phyloP scores from a whole-genome alignment of 805 yeast species.

The Kuraishia capsulata region DNA sequence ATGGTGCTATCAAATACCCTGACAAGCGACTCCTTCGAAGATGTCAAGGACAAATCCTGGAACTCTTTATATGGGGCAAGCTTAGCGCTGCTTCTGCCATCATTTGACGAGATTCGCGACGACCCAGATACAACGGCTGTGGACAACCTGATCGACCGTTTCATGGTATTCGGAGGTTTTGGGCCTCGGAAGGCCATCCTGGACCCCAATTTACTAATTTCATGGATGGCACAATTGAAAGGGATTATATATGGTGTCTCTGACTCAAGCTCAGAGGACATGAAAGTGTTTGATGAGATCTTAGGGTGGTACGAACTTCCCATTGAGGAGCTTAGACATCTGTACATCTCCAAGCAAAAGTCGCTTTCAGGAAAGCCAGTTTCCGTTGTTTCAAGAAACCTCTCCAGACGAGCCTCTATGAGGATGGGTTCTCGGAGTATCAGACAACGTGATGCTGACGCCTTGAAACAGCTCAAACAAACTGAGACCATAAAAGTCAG shows the following conservation, averaged over 20 bases:
- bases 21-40: slow-evolving; percentile 43
- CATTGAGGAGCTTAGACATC: neutral
- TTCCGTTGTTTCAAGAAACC: neutral
- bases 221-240: neutral
- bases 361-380: neutral
- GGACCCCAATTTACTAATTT: neutral
- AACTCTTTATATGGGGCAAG: slow-evolving; percentile 7
- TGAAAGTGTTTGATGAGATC: neutral
- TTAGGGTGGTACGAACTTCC: neutral
- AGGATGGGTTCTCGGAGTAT: neutral
- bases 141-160: neutral
- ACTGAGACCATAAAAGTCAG: neutral
- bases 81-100: neutral
- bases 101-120: neutral
- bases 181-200: neutral
- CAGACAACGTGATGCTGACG: neutral
- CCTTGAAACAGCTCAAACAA: neutral
- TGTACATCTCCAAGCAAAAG: neutral
- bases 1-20: slow-evolving; percentile 52
- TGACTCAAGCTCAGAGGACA: neutral
- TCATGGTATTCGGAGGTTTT: neutral
- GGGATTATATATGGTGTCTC: neutral
- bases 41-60: slow-evolving; percentile 79
- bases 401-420: neutral
- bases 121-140: neutral